Base-by-base conservation (phyloP, 1,139 yeast species). In the Suhomyces atakaporum region DNA sequence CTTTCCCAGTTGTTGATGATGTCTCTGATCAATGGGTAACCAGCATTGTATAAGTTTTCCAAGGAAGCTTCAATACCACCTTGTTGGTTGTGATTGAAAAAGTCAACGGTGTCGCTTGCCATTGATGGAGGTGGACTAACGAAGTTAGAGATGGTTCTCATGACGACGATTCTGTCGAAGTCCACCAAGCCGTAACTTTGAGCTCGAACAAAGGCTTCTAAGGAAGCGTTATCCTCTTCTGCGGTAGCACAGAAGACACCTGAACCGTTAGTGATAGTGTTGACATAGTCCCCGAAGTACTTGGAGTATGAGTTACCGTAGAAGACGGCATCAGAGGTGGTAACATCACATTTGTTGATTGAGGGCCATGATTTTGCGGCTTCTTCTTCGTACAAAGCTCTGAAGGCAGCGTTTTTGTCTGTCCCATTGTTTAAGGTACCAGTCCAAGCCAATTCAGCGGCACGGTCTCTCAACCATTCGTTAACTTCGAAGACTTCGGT, bases 401-500 rank as follows among this genome's bases (percentile, higher is more conserved):
- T 68, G 56, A 74, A 70, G n/a, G 47, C 56, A 13, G 57, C 62
- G 45, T 73, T 74, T 3, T 46, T 60, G 5, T 47, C 54, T 27
- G 69, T 63, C 39, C 82, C 81, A 40, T 69, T 67, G 40, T 58
- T 53, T 40, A 77, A 64, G 16, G 58, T 56, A 16, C 11, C 23
- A 19, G 57, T 75, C n/a, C 55, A 56, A 30, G 82, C 81, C 45
- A 79, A 62, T 29, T 60, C 61, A 25, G 72, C 60, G 6, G 83
- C 84, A 44, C 77, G 66, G 54, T 79, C 75, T 59, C 83, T 67
- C 43, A 79, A 65, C 28, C 64, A 67, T 40, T 60, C 78, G 56
- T 79, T 79, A 40, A 79, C 59, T 60, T 78, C 84, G 49, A 77
- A 79, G n/a, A 79, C 76, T 57, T 79, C 84, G 24, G 82, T 71